Base-by-base conservation (phyloP, 2,329 filamentous ascomycete genomes). In the Ascochyta rabiei region DNA sequence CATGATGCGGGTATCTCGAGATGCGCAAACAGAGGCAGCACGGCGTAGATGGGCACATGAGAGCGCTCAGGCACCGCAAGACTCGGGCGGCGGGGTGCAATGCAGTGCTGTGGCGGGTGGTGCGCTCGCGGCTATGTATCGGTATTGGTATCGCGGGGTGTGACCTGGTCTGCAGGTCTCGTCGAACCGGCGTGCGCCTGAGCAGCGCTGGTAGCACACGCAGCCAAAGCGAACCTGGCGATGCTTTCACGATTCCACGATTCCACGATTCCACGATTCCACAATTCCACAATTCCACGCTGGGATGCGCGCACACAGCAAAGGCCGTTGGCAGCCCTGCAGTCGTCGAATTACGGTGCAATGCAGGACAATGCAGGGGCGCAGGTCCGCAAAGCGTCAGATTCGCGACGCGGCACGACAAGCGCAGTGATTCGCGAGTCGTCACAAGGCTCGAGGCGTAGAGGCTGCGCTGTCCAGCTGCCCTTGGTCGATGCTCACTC, bases 31-130 rank as follows among this genome's bases (percentile, higher is more conserved):
- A 64, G 66, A 67, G 63, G 60, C 59, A 70, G 64, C 62, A 64
- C 48, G 65, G 68, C 66, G 66, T 63, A 70, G 67, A 68, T 61
- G 63, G 64, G 71, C 72, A 74, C 71, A 74, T 75, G 67, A 69
- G 71, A 64, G 67, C 66, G 61, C 57, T 63, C 63, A 58, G 59
- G 56, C 59, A 67, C 64, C 68, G 71, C 67, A 61, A 48, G 56
- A 53, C 40, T 48, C 37, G 58, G 53, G 62, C 63, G 62, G 61
- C 56, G 38, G 49, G 49, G 21, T 23, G 21, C 21, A 30, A 13
- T 24, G 52, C 34, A 31, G 40, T 26, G 28, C 13, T 34, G 51
- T 43, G 48, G 54, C 39, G 35, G 40, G 31, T 15, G 33, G 24
- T 24, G 42, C 19, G 42, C 19, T 43, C 34, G 45, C n/a, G 19